A percentile compares a stretch with the other conserved stretches of the same genome.
Evolutionary conservation across 163 green algal genomes (phyloP).

Genomic region (Scenedesmus sp.): DNA sequence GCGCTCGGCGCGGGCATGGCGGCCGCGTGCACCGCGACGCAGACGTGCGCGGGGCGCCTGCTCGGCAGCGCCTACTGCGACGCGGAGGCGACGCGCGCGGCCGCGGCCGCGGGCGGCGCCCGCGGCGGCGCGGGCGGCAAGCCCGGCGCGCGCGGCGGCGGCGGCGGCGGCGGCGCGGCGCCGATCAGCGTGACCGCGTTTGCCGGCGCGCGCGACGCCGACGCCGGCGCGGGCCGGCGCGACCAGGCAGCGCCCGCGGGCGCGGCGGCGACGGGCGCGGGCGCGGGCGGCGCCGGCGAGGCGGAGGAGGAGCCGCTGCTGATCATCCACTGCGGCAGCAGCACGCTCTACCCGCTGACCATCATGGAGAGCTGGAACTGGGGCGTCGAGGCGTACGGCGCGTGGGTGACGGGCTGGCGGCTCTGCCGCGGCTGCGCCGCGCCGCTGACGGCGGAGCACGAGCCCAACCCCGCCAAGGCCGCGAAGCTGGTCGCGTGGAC

Average conservation of each 20-base stretch:
- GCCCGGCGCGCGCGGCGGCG: background rate
- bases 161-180: background rate
- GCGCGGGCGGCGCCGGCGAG: background rate
- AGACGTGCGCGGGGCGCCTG: background rate
- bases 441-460: slow-evolving; percentile 22
- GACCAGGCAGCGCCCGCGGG: background rate
- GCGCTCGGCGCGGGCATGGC: slow-evolving; percentile 1
- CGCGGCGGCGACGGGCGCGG: background rate
- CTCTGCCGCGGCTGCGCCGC: slow-evolving; percentile 9
- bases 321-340: slow-evolving; percentile 39
- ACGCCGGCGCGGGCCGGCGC: background rate
- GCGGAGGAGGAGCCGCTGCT: slow-evolving; percentile 14
- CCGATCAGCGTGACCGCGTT: background rate
- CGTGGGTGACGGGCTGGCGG: background rate
- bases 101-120: background rate
- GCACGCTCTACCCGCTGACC: slow-evolving; percentile 34
- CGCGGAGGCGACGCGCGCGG: background rate
- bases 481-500: slow-evolving; percentile 1
- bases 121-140: background rate
- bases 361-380: slow-evolving; percentile 49
- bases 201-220: background rate
- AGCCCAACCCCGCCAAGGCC: slow-evolving; percentile 10
- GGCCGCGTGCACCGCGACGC: background rate
- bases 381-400: slow-evolving; percentile 29
- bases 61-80: background rate